Evolutionary conservation across 805 yeast genomes (phyloP).

Genomic region (Kazachstania martiniae): DNA sequence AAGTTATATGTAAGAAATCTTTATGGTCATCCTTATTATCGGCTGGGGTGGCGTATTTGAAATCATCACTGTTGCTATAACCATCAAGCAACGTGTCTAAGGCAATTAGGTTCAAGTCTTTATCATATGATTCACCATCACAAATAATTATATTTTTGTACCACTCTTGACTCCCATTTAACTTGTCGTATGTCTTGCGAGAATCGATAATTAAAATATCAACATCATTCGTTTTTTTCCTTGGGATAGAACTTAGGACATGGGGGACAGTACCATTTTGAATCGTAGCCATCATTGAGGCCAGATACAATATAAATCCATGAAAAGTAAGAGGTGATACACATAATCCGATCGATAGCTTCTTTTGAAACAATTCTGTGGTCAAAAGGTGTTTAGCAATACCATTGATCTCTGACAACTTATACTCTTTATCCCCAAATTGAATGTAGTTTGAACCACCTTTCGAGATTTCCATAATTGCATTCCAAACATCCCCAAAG

Average conservation of each 20-base stretch:
- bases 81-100: constrained; percentile 18
- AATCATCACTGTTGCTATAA: constrained; percentile 10
- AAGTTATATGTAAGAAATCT: constrained; percentile 20
- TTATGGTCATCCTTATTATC: constrained; percentile 30
- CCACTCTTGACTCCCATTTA: constrained; percentile 21
- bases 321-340: constrained; percentile 22
- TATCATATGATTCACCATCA: constrained; percentile 5
- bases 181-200: constrained; percentile 13
- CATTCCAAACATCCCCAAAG: constrained; percentile 62
- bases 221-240: constrained; percentile 22
- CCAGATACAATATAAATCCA: constrained; percentile 32
- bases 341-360: constrained; percentile 21
- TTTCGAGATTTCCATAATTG: constrained; percentile 29
- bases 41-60: constrained; percentile 22
- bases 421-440: constrained; percentile 14
- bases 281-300: constrained; percentile 32
- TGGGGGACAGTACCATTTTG: constrained; percentile 26
- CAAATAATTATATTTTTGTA: constrained; percentile 28
- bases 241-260: constrained; percentile 28
- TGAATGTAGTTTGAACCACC: constrained; percentile 8
- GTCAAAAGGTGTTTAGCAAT: constrained; percentile 12
- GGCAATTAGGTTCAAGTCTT: constrained; percentile 4
- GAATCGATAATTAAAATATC: constrained; percentile 27
- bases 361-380: constrained; percentile 4
- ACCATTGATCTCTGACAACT: constrained; percentile 15